phyloP scores from a whole-genome alignment of 2,329 filamentous ascomycete species.

The Aspergillus oerlinghausenensis region DNA sequence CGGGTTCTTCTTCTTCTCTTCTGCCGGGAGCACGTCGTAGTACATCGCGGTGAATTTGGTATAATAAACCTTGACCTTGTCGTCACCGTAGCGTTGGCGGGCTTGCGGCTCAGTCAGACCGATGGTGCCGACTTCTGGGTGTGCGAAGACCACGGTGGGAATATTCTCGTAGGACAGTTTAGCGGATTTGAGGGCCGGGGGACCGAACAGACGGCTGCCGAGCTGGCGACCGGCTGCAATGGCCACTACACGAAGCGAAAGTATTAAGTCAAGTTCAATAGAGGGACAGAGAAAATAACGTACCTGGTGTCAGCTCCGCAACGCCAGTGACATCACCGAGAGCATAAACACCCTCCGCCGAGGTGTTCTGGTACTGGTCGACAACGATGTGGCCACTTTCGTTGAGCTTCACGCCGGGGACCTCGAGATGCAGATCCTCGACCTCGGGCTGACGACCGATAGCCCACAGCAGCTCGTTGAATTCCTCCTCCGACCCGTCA shows the following conservation, averaged over 20 bases:
- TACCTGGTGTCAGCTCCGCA: conserved; percentile 48
- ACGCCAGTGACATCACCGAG: conserved; percentile 50
- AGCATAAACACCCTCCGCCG: conserved; percentile 45
- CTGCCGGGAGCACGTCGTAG: conserved; percentile 43
- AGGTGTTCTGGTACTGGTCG: conserved; percentile 50
- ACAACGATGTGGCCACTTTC: conserved; percentile 41
- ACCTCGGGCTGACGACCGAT: conserved; percentile 46
- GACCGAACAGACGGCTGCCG: conserved; percentile 48
- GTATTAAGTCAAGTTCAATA: not conserved
- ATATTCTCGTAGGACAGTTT: conserved; percentile 48
- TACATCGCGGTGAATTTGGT: conserved; percentile 49
- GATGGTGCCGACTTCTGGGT: conserved; percentile 47
- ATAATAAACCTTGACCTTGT: conserved; percentile 48
- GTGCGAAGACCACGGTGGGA: conserved; percentile 50
- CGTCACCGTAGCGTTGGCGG: conserved; percentile 44
- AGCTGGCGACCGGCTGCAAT: conserved; percentile 50
- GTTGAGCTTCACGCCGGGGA: conserved; percentile 40
- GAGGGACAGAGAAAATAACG: conserved; percentile 3
- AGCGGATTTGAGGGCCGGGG: conserved; percentile 39
- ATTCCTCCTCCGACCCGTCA: conserved; percentile 41
- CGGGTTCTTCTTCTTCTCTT: conserved; percentile 47
- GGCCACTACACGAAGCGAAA: conserved; percentile 34
- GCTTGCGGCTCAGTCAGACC: conserved; percentile 49
- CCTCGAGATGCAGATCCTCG: conserved; percentile 38
- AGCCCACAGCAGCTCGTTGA: conserved; percentile 50